These are phyloP conservation scores for Annona cherimola DNA, from an alignment of 164 flowering plant species.

Conservation along the genomic window DNA sequence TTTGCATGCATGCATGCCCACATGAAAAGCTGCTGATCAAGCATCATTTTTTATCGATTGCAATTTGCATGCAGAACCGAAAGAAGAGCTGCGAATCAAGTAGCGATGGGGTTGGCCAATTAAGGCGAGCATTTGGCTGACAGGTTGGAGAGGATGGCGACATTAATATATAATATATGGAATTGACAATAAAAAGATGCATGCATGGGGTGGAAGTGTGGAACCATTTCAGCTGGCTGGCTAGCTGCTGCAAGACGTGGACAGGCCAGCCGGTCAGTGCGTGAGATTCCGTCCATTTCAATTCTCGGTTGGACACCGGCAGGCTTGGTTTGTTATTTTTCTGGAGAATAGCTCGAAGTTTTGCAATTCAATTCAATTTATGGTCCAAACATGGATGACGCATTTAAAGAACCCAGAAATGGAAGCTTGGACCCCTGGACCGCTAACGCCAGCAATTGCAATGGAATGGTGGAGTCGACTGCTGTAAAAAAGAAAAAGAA, in stretches of 20 bases:
- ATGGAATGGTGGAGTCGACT: too few relatives aligned
- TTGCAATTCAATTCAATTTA: neutral
- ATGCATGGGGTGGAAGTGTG: neutral
- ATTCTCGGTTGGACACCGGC: neutral
- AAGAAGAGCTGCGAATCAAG: neutral
- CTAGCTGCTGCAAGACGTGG: neutral
- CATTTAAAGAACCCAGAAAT: neutral
- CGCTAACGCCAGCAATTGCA: too few relatives aligned
- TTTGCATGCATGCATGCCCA: too few relatives aligned
- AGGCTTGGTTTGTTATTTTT: neutral
- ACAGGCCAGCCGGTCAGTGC: neutral
- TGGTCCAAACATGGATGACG: neutral
- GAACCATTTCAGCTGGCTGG: neutral
- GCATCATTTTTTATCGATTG: neutral
- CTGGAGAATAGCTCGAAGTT: neutral
- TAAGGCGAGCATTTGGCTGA: neutral
- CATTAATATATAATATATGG: neutral
- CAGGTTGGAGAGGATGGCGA: neutral
- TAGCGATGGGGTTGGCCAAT: neutral
- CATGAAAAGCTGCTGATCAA: too few relatives aligned
- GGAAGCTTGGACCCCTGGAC: too few relatives aligned
- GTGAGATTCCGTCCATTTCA: neutral
- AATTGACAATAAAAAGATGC: too few relatives aligned
- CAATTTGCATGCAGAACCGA: neutral
- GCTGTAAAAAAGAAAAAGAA: too few relatives aligned